Conservation (phyloP, 176 grass and related monocot species). For the Cenchrus fungigraminus region DNA sequence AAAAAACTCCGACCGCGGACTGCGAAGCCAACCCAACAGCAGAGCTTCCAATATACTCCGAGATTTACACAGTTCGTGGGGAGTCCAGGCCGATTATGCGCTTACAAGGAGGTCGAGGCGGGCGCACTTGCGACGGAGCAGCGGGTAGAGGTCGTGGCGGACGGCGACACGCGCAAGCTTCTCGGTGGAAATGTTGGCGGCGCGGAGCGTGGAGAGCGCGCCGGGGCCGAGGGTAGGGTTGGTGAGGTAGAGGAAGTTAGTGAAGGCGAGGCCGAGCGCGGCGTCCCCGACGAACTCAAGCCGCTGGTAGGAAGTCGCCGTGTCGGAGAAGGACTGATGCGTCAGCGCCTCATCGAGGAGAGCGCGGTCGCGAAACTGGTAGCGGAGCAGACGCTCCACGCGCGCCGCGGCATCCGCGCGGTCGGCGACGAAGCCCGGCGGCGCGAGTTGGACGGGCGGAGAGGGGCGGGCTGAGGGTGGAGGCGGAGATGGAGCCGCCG, state of each 20-base stretch:
- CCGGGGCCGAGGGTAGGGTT: conserved; percentile 58
- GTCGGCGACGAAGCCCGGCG: conserved; percentile 35
- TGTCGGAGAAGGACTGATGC: conserved; percentile 57
- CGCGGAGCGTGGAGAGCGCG: conserved; percentile 58
- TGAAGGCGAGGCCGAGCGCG: conserved; percentile 61
- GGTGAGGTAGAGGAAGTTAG: conserved; percentile 57
- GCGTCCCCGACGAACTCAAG: conserved; percentile 89
- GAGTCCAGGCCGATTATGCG: background rate
- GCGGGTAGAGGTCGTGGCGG: conserved; percentile 57
- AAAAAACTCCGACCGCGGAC: too few relatives aligned
- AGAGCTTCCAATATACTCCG: background rate
- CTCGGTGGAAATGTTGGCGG: conserved; percentile 80
- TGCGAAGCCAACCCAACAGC: too few relatives aligned
- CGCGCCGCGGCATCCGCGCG: conserved; percentile 18
- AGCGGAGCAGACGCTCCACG: conserved; percentile 61
- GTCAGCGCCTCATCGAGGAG: conserved; percentile 81
- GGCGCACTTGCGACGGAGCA: conserved; percentile 63
- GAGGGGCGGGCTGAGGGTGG: background rate
- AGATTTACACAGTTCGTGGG: background rate
- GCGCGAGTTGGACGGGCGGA: conserved; percentile 15
- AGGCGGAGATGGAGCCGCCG: background rate
- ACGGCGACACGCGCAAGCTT: conserved; percentile 77
- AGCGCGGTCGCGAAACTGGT: conserved; percentile 54
- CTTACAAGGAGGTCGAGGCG: conserved; percentile 62
- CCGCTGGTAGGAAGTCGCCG: conserved; percentile 55